Conservation (phyloP, 176 grass and related monocot species). For the Ampelocalamus luodianensis region DNA sequence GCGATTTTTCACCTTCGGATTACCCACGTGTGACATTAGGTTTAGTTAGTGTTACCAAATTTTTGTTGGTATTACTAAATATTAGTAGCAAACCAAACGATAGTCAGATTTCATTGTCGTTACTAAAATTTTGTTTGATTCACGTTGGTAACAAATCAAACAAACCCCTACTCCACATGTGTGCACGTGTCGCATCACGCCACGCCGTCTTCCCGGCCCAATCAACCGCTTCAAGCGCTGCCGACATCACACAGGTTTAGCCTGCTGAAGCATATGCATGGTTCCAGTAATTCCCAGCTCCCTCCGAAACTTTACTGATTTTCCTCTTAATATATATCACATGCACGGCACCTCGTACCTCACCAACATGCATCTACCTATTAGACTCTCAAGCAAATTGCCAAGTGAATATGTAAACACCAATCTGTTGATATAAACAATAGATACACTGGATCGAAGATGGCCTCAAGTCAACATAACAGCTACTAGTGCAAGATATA, state of each 20-base stretch:
- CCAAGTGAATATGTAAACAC: not conserved
- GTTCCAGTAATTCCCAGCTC: not conserved
- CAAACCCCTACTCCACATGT: not conserved
- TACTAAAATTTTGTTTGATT: too few relatives aligned
- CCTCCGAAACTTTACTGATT: not conserved
- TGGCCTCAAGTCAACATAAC: not conserved
- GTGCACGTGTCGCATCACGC: not conserved
- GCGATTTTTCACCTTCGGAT: too few relatives aligned
- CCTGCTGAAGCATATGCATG: not conserved
- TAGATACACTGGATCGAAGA: not conserved
- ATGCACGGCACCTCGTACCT: not conserved
- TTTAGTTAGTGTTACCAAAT: too few relatives aligned
- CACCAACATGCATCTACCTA: too few relatives aligned
- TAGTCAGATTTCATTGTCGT: too few relatives aligned
- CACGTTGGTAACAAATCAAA: too few relatives aligned
- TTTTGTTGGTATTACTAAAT: too few relatives aligned
- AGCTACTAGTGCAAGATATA: not conserved
- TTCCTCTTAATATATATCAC: not conserved
- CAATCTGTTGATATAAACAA: not conserved
- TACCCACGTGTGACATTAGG: too few relatives aligned
- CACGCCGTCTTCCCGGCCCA: not conserved
- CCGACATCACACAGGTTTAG: not conserved
- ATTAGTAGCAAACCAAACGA: too few relatives aligned
- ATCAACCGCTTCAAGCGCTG: not conserved
- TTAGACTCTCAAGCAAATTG: not conserved